Base-by-base conservation (phyloP, 2,329 filamentous ascomycete species). In the Nemania serpens region DNA sequence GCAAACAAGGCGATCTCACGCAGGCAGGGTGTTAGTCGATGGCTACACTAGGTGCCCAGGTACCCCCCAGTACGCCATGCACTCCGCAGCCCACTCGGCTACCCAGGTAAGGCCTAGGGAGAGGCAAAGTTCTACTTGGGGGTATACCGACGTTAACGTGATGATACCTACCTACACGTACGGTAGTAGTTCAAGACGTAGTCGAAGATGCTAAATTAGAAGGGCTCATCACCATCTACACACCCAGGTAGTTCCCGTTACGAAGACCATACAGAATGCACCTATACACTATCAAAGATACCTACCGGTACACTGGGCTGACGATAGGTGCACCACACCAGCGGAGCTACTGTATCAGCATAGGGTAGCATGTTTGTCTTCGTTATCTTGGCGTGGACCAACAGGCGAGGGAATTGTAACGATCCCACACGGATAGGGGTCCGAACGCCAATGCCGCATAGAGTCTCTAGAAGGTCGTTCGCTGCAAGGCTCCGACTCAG, bases 301-400 rank as follows among this genome's bases (percentile, higher is more conserved):
- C 15, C 36, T 39, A 10, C 4, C 11, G 11, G 11, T 4, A 39
- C 11, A 13, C 11, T 39, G 11, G 36, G 36, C 11, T n/a, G 36
- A 39, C 11, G 36, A 39, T 39, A 39, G 20, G 29, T 48, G 55
- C 58, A 60, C 60, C 58, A 47, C 50, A 63, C 45, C 46, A 58
- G 63, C 67, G 68, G 67, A 57, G 54, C 48, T 58, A 48, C 64
- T 66, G 63, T 68, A 62, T 62, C 58, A 64, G 60, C 63, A 57
- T 53, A 66, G 62, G 61, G 59, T 45, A 68, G 65, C 66, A 36
- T 51, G 61, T 52, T 55, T 12, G 33, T 18, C 33, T 9, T 50
- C 45, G 55, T 64, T 64, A 64, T 64, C 62, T 56, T 46, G 48
- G 42, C 47, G 47, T 61, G 58, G 47, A 46, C 48, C 50, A 41